Evolutionary conservation across 495 filamentous ascomycete genomes (phyloP), one percentile per base, ranked within the genome.

Genomic region (Astrocystis sublimbata): DNA sequence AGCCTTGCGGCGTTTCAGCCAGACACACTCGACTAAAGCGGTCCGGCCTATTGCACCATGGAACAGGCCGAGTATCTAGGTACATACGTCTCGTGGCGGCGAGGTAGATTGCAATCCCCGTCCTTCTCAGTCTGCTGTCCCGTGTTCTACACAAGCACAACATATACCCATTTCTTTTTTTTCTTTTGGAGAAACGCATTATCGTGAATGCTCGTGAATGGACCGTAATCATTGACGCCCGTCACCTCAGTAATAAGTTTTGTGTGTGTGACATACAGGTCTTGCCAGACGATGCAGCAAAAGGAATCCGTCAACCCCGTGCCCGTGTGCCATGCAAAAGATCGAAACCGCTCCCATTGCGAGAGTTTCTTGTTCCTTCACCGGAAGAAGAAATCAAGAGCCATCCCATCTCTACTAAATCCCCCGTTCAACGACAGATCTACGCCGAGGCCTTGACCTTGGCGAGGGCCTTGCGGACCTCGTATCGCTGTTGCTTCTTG

Each of bases 401-500:
- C 63, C 59, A 51, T 57, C 47, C 45, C 57, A 43, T 49, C 45
- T 61, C n/a, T n/a, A n/a, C n/a, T n/a, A n/a, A n/a, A 46, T 66
- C 58, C 49, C 53, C 64, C 58, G 47, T 10, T 40, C 46, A n/a
- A 45, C n/a, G n/a, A n/a, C n/a, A n/a, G n/a, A 46, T 62, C 74
- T 73, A 82, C 63, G 80, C 78, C 51, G 77, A 70, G 53, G 80
- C 79, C 77, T 76, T 79, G 74, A 91, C 82, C 84, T 93, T 92
- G 68, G 91, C 89, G 68, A 90, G 81, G 68, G 92, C 86, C 88
- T 97, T 97, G 80, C 88, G 90, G 79, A 96, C 88, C 84, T 96
- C 93, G 83, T 92, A 97, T 74, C 93, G 88, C 74, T 89, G 88
- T 90, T 97, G 93, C 88, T 98, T 98, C 87, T 89, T 92, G 81